These are phyloP conservation scores for Cetradonia linearis DNA, from an alignment of 495 filamentous ascomycete genomes.

Conservation along the genomic window DNA sequence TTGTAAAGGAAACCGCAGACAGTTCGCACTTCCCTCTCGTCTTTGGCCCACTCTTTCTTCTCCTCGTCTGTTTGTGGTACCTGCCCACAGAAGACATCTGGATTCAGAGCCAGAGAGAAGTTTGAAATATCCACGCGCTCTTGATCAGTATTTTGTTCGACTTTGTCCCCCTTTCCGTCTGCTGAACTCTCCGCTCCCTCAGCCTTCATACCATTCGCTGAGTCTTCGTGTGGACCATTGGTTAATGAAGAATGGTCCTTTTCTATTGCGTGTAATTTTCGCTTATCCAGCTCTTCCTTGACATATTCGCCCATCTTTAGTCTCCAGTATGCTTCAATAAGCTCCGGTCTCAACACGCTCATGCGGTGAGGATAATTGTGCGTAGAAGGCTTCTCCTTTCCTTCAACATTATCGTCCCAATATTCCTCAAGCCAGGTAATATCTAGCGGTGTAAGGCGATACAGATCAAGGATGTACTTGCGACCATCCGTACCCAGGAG, in stretches of 20 bases:
- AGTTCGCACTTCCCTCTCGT: slow-evolving; percentile 80
- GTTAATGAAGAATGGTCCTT: slow-evolving; percentile 22
- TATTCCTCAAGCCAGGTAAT: slow-evolving; percentile 79
- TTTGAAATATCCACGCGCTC: slow-evolving; percentile 69
- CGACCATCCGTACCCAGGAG: slow-evolving; percentile 92
- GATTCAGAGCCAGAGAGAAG: slow-evolving; percentile 84
- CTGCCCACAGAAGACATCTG: slow-evolving; percentile 91
- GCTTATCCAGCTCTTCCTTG: slow-evolving; percentile 56
- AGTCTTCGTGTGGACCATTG: slow-evolving; percentile 13
- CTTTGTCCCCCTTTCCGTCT: slow-evolving; percentile 25
- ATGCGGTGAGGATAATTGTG: slow-evolving; percentile 84
- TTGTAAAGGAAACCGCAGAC: slow-evolving; percentile 69
- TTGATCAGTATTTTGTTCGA: slow-evolving; percentile 32
- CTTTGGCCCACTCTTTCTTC: slow-evolving; percentile 70
- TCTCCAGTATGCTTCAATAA: slow-evolving; percentile 76
- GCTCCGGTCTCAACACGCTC: slow-evolving; percentile 80
- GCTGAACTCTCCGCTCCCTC: slow-evolving; percentile 22
- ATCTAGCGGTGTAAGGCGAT: slow-evolving; percentile 88
- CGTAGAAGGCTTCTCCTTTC: slow-evolving; percentile 31
- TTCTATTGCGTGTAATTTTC: slow-evolving; percentile 34
- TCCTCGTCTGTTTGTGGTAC: slow-evolving; percentile 81
- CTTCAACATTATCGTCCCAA: slow-evolving; percentile 32
- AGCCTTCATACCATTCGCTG: slow-evolving; percentile 20
- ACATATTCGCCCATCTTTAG: slow-evolving; percentile 81
- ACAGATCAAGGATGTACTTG: slow-evolving; percentile 94